Conservation (phyloP, 2,329 filamentous ascomycete species). For the Colletotrichum graminicola region DNA sequence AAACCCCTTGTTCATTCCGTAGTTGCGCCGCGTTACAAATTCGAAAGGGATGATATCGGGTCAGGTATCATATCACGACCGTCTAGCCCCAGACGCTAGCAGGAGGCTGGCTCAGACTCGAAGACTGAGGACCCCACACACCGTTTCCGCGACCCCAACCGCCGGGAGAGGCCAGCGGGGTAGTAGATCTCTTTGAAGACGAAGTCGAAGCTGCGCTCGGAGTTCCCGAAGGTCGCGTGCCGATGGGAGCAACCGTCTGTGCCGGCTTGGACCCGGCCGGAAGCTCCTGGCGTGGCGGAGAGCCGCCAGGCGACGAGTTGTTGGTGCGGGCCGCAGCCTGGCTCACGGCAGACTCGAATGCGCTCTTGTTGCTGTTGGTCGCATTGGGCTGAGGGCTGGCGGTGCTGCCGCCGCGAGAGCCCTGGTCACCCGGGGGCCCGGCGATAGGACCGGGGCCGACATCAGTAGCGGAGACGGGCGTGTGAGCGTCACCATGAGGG, state of each 20-base stretch:
- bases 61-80: background rate
- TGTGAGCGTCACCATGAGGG: slow-evolving; percentile 64
- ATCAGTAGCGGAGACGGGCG: slow-evolving; percentile 57
- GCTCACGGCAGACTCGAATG: slow-evolving; percentile 72
- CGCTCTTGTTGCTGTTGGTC: slow-evolving; percentile 63
- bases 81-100: slow-evolving; percentile 92
- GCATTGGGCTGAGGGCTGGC: slow-evolving; percentile 83
- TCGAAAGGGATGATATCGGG: background rate
- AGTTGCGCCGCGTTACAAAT: slow-evolving; percentile 18
- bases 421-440: slow-evolving; percentile 65
- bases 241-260: slow-evolving; percentile 87
- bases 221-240: slow-evolving; percentile 81
- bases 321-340: slow-evolving; percentile 84
- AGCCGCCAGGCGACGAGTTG: slow-evolving; percentile 84
- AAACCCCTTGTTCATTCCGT: slow-evolving; percentile 18
- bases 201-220: slow-evolving; percentile 61
- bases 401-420: slow-evolving; percentile 84
- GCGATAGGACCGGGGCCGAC: slow-evolving; percentile 54
- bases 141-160: slow-evolving; percentile 85
- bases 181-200: slow-evolving; percentile 82
- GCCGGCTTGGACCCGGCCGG: slow-evolving; percentile 65
- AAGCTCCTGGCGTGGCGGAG: slow-evolving; percentile 78
- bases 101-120: slow-evolving; percentile 80
- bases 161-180: slow-evolving; percentile 88
- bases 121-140: slow-evolving; percentile 84